phyloP scores from a whole-genome alignment of 768 basidiomycete species.

The Amyloporia xantha region DNA sequence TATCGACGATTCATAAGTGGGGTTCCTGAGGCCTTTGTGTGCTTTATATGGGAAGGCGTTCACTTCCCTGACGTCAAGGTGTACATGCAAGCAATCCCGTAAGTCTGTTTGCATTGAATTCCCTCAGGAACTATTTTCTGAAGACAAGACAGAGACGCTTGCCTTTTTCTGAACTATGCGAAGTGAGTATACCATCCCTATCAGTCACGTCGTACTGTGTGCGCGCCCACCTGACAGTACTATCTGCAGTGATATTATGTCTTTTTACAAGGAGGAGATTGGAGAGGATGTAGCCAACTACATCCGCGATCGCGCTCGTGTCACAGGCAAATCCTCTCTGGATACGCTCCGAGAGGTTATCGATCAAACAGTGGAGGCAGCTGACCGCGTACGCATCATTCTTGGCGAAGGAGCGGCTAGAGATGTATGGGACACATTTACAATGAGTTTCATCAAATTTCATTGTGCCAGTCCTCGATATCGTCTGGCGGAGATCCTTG shows the following conservation, averaged over 20 bases:
- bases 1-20: not conserved
- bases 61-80: not conserved
- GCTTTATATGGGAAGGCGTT: not conserved
- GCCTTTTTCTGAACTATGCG: conserved; percentile 1
- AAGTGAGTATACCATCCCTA: not conserved
- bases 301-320: conserved; percentile 10
- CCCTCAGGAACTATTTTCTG: too few relatives aligned
- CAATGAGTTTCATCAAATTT: not conserved
- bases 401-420: conserved; percentile 4
- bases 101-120: too few relatives aligned
- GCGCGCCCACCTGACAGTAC: not conserved
- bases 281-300: conserved; percentile 12
- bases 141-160: conserved; percentile 1
- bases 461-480: conserved; percentile 4
- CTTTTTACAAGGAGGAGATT: conserved; percentile 16
- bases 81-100: not conserved
- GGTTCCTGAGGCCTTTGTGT: not conserved
- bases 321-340: not conserved
- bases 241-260: conserved; percentile 11
- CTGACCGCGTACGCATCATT: not conserved
- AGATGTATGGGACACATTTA: conserved; percentile 6
- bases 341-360: conserved; percentile 6
- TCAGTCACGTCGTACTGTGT: not conserved
- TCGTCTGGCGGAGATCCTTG: conserved; percentile 1
- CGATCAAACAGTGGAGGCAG: conserved; percentile 9